Conservation (phyloP, 768 basidiomycete species). For the Trametes sanguinea region DNA sequence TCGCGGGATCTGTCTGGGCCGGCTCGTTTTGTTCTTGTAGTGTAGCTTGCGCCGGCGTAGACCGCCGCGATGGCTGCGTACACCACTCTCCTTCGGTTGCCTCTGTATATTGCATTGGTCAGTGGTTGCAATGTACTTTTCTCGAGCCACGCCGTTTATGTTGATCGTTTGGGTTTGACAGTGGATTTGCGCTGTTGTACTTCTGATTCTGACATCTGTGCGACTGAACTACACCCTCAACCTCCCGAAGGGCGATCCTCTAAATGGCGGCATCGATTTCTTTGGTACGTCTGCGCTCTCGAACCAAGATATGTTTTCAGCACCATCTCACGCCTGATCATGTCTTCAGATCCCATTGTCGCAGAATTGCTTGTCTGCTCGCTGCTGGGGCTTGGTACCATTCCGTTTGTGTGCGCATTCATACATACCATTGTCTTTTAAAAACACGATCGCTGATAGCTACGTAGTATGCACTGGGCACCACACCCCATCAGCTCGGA, state of each 20-base stretch:
- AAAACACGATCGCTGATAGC: no score
- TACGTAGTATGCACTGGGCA: conserved; percentile 44
- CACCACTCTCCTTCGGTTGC: conserved; percentile 20
- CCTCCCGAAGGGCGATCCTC: conserved; percentile 29
- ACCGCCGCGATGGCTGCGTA: conserved; percentile 22
- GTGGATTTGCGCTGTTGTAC: conserved; percentile 29
- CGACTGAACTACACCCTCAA: conserved; percentile 33
- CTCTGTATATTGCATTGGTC: conserved; percentile 25
- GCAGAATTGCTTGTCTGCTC: conserved; percentile 33
- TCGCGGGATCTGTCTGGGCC: no score
- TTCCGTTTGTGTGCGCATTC: conserved; percentile 29
- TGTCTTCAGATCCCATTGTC: conserved; percentile 29
- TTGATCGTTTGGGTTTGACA: not conserved
- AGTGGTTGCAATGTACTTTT: not conserved
- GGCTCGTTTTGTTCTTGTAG: not conserved
- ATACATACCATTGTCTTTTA: not conserved
- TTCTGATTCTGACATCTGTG: conserved; percentile 27
- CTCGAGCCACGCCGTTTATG: not conserved
- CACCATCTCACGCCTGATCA: not conserved
- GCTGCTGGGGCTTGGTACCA: conserved; percentile 24
- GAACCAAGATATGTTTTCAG: no score
- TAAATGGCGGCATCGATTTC: conserved; percentile 33
- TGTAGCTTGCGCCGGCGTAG: conserved; percentile 14
- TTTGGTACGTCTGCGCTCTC: conserved; percentile 18
- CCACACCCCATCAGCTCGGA: conserved; percentile 34